A percentile compares a stretch with the other conserved stretches of the same genome.
Evolutionary conservation across 495 filamentous ascomycete species (phyloP).

Genomic region (Hypoxylon lienhwacheense): DNA sequence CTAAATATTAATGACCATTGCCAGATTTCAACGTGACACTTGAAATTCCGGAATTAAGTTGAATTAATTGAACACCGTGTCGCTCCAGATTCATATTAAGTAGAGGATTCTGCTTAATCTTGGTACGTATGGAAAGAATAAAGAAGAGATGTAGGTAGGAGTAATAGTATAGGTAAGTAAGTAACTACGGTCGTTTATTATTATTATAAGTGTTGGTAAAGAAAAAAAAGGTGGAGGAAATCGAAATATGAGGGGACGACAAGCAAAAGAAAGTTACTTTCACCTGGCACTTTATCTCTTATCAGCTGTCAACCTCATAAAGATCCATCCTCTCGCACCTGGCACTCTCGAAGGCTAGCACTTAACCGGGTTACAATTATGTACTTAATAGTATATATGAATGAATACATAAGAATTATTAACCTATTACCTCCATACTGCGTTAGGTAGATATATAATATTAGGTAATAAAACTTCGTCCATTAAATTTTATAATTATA

Average conservation of each 20-base stretch:
- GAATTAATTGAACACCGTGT: slow-evolving; percentile 31
- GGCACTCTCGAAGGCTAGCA: neutral
- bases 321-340: neutral
- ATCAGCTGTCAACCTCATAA: neutral
- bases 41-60: slow-evolving; percentile 10
- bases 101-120: neutral
- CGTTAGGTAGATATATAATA: too few species aligned
- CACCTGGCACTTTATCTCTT: too few species aligned
- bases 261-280: neutral
- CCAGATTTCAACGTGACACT: slow-evolving; percentile 14
- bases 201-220: slow-evolving; percentile 3
- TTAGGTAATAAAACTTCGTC: too few species aligned
- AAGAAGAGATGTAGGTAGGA: neutral
- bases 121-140: too few species aligned
- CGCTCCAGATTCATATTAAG: slow-evolving; percentile 17
- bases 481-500: neutral
- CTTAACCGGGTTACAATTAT: neutral
- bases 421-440: too few species aligned
- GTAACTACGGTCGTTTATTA: neutral
- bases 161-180: neutral
- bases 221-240: slow-evolving; percentile 3
- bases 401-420: too few species aligned
- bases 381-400: too few species aligned
- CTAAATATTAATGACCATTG: too few species aligned
- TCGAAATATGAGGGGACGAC: neutral